Evolutionary conservation across 1,139 yeast genomes (phyloP).

Genomic region (Hyphopichia fennica): DNA sequence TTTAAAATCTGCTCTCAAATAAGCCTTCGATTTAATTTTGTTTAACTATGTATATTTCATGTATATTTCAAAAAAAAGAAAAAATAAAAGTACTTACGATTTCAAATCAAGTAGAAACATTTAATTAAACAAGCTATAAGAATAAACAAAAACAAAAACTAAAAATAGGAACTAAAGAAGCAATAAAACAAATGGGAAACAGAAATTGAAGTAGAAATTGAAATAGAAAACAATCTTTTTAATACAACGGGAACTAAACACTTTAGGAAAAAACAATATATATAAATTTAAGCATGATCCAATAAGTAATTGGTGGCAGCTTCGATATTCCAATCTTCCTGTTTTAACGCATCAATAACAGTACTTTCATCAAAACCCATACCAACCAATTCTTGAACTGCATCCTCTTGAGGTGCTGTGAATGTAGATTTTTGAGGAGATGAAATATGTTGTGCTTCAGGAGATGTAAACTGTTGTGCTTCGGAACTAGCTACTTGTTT

Average conservation of each 20-base stretch:
- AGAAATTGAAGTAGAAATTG: neutral
- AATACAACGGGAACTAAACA: too few species aligned
- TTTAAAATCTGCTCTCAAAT: constrained; percentile 14
- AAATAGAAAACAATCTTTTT: neutral
- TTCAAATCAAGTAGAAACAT: neutral
- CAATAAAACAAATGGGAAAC: neutral
- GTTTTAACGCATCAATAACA: constrained; percentile 66
- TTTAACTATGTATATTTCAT: too few species aligned
- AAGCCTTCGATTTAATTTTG: neutral
- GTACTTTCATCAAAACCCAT: constrained; percentile 82
- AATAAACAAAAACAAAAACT: neutral
- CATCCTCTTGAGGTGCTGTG: constrained; percentile 12
- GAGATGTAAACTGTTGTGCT: constrained; percentile 3
- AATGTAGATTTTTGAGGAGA: neutral
- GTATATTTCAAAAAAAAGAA: too few species aligned
- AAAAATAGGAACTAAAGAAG: neutral
- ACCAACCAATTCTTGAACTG: constrained; percentile 72
- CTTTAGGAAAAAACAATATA: neutral
- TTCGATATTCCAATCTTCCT: constrained; percentile 72
- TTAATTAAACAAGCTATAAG: neutral
- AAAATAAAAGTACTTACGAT: too few species aligned
- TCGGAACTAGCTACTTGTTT: constrained; percentile 2
- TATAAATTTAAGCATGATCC: constrained; percentile 54
- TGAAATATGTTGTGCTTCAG: too few species aligned
- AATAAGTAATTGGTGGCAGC: constrained; percentile 82